Base-by-base conservation (phyloP, 805 yeast species). In the Zygotorulaspora chibaensis region DNA sequence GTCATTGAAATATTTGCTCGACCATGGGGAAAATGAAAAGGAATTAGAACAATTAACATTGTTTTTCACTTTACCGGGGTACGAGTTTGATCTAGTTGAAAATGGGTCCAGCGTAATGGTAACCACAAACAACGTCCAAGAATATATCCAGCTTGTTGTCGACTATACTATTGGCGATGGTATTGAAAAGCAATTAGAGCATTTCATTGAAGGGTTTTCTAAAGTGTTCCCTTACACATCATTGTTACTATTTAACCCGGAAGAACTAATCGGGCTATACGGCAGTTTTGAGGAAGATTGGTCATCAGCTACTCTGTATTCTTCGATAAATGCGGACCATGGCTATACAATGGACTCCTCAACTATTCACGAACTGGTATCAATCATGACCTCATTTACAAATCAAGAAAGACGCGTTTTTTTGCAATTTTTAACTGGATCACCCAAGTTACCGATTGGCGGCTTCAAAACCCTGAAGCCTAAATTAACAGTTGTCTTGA, bases 381-480 rank as follows among this genome's bases (percentile, higher is more conserved):
- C 72, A 29, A 71, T 87, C 1, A 71, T 93, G 77, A 61, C 77
- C 2, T 68, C 69, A 6, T 83, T 89, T 50, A 59, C 66, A 26
- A 54, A 55, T 2, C 61, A 66, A 1, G 85, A 88, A 50, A 79
- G 84, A 50, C 73, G 97, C 30, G 66, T 73, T 28, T 91, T 91
- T 58, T 67, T 89, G 38, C 96, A 87, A 63, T 91, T 91, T 63
- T 69, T 90, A 50, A 91, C 98, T 0, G 98, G 98, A 0, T 81
- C 96, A 1, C 96, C 98, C 6, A 87, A 83, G 51, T 67, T 93
- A 39, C 99, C 99, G 1, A 77, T 88, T 58, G 98, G 98, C 1
- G 98, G 98, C 0, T 91, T 91, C 70, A 84, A 83, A 55, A 77
- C 85, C 0, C 69, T 91, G 45, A 74, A 76, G 37, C 99, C 99